Evolutionary conservation across 495 filamentous ascomycete genomes (phyloP).

Genomic region (Apiosordaria backusii): DNA sequence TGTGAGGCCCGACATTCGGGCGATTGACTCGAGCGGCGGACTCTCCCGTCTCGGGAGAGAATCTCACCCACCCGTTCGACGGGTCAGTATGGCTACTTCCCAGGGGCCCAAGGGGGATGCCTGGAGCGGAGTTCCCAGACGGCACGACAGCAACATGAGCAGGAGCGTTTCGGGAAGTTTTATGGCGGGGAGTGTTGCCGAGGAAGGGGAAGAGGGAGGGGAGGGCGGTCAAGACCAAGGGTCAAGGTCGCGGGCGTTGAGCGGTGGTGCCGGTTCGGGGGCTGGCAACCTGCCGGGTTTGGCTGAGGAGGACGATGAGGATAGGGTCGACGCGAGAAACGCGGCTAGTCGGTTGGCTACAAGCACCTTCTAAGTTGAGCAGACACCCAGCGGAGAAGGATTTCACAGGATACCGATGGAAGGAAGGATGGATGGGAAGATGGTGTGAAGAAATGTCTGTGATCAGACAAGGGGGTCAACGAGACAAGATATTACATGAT

Average conservation of each 20-base stretch:
- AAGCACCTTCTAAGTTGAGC: conserved; percentile 71
- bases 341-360: conserved; percentile 89
- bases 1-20: conserved; percentile 86
- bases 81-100: conserved; percentile 73
- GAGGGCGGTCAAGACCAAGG: conserved; percentile 29
- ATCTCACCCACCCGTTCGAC: conserved; percentile 69
- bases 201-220: conserved; percentile 44
- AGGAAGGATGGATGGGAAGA: neutral
- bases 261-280: conserved; percentile 49
- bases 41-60: conserved; percentile 86
- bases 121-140: conserved; percentile 90
- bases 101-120: conserved; percentile 96
- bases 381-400: too few relatives aligned
- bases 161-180: conserved; percentile 75
- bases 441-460: neutral
- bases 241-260: conserved; percentile 51
- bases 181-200: conserved; percentile 39
- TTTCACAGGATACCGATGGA: neutral
- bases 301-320: conserved; percentile 86
- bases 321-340: conserved; percentile 90
- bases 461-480: neutral
- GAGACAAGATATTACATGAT: neutral
- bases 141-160: conserved; percentile 67
- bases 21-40: conserved; percentile 86
- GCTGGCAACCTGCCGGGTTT: conserved; percentile 50